phyloP scores from a whole-genome alignment of 73 alveolate species.

The Blepharisma stoltei region DNA sequence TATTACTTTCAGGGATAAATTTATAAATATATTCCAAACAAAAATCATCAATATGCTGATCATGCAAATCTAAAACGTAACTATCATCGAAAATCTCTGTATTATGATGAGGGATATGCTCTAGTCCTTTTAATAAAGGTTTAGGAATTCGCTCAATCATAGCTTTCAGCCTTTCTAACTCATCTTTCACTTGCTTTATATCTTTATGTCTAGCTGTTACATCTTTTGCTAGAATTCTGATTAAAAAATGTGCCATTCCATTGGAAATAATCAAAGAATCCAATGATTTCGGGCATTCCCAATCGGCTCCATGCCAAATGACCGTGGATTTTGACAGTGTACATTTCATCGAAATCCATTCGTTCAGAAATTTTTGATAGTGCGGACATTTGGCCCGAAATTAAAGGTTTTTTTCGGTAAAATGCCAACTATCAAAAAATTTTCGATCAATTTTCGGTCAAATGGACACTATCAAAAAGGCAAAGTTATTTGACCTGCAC shows the following conservation, averaged over 20 bases:
- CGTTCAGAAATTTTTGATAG: too few species aligned
- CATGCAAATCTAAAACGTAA: neutral
- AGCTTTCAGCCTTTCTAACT: constrained; percentile 38
- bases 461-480: too few species aligned
- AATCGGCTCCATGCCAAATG: too few species aligned
- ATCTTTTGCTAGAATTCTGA: constrained; percentile 46
- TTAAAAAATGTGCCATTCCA: constrained; percentile 54
- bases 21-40: constrained; percentile 23
- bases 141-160: constrained; percentile 50
- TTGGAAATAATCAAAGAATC: constrained; percentile 54
- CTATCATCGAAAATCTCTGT: neutral
- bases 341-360: too few species aligned
- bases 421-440: too few species aligned
- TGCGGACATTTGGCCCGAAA: too few species aligned
- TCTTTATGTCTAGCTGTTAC: constrained; percentile 36
- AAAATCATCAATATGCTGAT: constrained; percentile 9
- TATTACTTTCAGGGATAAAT: constrained; percentile 17
- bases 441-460: too few species aligned
- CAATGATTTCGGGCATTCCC: constrained; percentile 50
- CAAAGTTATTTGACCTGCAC: too few species aligned
- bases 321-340: too few species aligned
- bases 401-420: too few species aligned
- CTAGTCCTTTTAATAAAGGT: constrained; percentile 45
- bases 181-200: constrained; percentile 38
- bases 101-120: constrained; percentile 29